phyloP scores from a whole-genome alignment of 1,284 basidiomycete species.

The Anthracocystis setariae region DNA sequence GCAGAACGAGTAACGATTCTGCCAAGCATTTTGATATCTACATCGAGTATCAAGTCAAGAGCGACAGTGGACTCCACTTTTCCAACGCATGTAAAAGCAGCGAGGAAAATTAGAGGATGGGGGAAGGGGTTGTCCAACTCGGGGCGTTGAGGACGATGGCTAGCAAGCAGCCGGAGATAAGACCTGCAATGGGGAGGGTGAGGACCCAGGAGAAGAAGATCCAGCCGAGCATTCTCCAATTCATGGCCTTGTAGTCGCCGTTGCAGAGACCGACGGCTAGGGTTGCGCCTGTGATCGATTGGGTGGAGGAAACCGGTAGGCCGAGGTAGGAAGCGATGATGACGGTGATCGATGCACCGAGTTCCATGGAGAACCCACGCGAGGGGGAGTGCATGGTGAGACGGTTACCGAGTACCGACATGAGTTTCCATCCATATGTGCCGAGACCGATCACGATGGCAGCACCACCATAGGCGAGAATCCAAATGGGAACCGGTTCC shows the following conservation, averaged over 20 bases:
- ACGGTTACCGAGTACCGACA: slow-evolving; percentile 49
- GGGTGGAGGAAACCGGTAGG: slow-evolving; percentile 41
- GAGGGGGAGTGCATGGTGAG: slow-evolving; percentile 51
- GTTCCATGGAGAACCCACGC: slow-evolving; percentile 51
- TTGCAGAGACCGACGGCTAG: slow-evolving; percentile 42
- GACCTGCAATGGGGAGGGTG: slow-evolving; percentile 47
- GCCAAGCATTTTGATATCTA: no score
- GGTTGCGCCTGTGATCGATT: slow-evolving; percentile 48
- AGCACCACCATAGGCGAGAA: slow-evolving; percentile 40
- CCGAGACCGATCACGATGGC: slow-evolving; percentile 45
- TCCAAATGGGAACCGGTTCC: slow-evolving; percentile 40
- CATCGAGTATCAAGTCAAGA: no score
- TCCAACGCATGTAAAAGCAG: no score
- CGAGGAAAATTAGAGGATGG: slow-evolving; percentile 12
- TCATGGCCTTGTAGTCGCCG: slow-evolving; percentile 30
- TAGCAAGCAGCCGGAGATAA: slow-evolving; percentile 42
- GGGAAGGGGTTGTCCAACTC: slow-evolving; percentile 39
- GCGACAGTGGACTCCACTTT: no score
- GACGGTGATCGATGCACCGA: slow-evolving; percentile 46
- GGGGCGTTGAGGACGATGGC: slow-evolving; percentile 47
- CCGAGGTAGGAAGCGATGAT: slow-evolving; percentile 29
- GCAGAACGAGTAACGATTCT: no score
- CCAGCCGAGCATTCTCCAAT: slow-evolving; percentile 44
- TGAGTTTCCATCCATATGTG: slow-evolving; percentile 47
- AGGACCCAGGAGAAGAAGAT: slow-evolving; percentile 50